Base-by-base conservation (phyloP, 2,329 filamentous ascomycete species). In the Fusarium sp. region DNA sequence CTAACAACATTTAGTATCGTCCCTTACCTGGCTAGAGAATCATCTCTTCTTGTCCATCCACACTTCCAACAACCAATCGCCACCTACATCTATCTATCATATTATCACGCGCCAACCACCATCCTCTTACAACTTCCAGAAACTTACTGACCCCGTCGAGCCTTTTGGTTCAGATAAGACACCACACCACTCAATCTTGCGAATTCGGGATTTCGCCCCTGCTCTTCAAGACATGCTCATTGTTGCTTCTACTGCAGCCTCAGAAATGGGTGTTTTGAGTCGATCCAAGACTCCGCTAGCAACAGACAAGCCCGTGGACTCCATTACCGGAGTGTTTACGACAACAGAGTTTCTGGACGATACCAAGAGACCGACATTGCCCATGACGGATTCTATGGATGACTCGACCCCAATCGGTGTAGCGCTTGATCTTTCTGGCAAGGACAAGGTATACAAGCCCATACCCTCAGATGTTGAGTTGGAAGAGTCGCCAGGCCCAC, bases 11-110 rank as follows among this genome's bases (percentile, higher is more conserved):
- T 19, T 56, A 90, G 92, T 96, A 4, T 92, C 93, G 6, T 91
- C 91, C 17, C 84, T 99, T 39, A 85, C 86, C 36, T 99, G 96
- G 96, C 85, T 98, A 20, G 92, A 96, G 74, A 97, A 96, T 70
- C 82, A 96, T 71, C 81, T 95, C 3, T 96, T 97, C 75, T 83
- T 98, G 43, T 85, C 90, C 55, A 87, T 96, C 21, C 91, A 97
- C 77, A 93, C 91, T n/a, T 81, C 85, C 28, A 85, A 85, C 62
- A 83, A 84, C 55, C 85, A 86, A 38, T 82, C 84, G 24, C 82
- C 83, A 10, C 86, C 89, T 7, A 79, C 86, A 24, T 93, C 92
- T 1, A 83, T 86, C n/a, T 97, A 94, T 74, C 90, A 96, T 75
- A 83, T 97, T 53, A 89, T 97, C 57, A 91, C 88, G 7, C 88